Conservation (phyloP, 164 flowering plant species). For the Nymphaea thermarum region DNA sequence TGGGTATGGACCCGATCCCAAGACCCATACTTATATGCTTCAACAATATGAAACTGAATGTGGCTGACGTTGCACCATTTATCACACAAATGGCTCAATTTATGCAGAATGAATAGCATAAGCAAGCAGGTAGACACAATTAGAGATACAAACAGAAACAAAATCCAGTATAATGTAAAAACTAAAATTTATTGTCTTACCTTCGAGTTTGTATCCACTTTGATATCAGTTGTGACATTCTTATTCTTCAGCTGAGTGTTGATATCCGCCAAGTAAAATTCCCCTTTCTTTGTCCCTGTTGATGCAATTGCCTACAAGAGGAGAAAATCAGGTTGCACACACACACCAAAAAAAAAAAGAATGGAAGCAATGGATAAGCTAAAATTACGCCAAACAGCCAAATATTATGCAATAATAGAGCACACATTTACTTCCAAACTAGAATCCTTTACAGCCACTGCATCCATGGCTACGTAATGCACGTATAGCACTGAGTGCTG, state of each 20-base stretch:
- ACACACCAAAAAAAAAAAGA: background rate
- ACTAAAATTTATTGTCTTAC: slow-evolving; percentile 27
- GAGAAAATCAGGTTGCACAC: background rate
- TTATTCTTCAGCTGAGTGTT: slow-evolving; percentile 69
- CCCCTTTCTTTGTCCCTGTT: slow-evolving; percentile 77
- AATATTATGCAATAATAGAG: too few relatives aligned
- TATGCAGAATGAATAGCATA: background rate
- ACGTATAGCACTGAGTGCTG: too few relatives aligned
- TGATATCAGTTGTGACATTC: slow-evolving; percentile 84
- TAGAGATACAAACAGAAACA: background rate
- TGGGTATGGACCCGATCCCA: too few relatives aligned
- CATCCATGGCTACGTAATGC: too few relatives aligned
- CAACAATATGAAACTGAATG: too few relatives aligned
- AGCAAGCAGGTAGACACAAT: background rate
- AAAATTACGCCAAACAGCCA: too few relatives aligned
- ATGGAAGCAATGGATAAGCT: background rate
- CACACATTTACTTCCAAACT: too few relatives aligned
- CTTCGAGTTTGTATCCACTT: slow-evolving; percentile 84
- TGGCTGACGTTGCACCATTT: too few relatives aligned
- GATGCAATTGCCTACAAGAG: slow-evolving; percentile 63
- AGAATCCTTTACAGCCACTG: too few relatives aligned
- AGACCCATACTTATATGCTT: too few relatives aligned
- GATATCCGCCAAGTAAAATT: slow-evolving; percentile 69
- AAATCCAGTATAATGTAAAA: background rate
- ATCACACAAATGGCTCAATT: too few relatives aligned